Evolutionary conservation across 2,329 filamentous ascomycete genomes (phyloP).

Genomic region (Fusarium sp.): DNA sequence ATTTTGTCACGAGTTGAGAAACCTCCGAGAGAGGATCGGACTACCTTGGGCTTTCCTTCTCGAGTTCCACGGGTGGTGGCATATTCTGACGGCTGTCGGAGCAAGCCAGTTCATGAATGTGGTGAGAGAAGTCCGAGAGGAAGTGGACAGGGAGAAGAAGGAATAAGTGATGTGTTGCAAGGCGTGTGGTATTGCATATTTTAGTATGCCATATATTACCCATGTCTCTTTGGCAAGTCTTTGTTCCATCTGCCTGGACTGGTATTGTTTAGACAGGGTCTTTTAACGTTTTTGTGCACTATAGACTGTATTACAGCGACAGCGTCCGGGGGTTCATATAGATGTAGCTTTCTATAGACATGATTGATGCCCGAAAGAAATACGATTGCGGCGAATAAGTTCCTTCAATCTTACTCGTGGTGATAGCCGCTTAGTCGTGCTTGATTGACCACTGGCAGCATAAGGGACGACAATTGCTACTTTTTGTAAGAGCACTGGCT

Average conservation of each 20-base stretch:
- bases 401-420: not conserved
- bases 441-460: not conserved
- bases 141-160: conserved; percentile 35
- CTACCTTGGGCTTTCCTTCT: conserved; percentile 67
- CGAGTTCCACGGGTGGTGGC: conserved; percentile 74
- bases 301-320: conserved; percentile 5
- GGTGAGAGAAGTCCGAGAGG: conserved; percentile 45
- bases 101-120: conserved; percentile 57
- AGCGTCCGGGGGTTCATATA: not conserved
- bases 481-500: too few species aligned
- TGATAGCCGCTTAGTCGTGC: not conserved
- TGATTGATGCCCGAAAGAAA: not conserved
- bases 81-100: conserved; percentile 68
- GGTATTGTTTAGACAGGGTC: not conserved
- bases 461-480: not conserved
- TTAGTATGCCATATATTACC: not conserved
- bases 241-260: not conserved
- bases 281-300: not conserved
- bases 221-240: not conserved
- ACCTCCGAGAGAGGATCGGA: conserved; percentile 58
- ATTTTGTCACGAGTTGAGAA: conserved; percentile 61
- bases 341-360: not conserved
- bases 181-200: not conserved
- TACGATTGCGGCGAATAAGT: not conserved
- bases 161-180: conserved; percentile 9